These are phyloP conservation scores for Dalbergia cochinchinensis DNA, from an alignment of 306 rosid species.

Conservation along the genomic window DNA sequence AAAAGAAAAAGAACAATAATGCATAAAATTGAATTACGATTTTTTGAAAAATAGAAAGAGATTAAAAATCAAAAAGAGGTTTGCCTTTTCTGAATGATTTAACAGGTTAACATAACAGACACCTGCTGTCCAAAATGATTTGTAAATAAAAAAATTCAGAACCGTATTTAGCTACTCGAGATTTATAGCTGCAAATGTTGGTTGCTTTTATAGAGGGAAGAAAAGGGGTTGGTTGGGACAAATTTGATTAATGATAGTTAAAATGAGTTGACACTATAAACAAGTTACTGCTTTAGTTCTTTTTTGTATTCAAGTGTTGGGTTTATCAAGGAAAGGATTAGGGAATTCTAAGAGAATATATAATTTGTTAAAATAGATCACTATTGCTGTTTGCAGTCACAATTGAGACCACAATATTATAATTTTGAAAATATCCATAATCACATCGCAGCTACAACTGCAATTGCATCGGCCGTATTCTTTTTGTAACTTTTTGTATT, in stretches of 20 bases:
- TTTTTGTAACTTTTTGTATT: too few species aligned
- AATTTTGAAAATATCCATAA: too few species aligned
- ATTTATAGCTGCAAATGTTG: slow-evolving; percentile 41
- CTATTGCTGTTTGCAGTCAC: not conserved
- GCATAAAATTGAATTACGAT: not conserved
- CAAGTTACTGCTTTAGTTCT: slow-evolving; percentile 39
- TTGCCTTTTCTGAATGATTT: slow-evolving; percentile 40
- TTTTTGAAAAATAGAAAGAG: not conserved
- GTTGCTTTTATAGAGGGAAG: slow-evolving; percentile 37
- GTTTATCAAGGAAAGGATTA: slow-evolving; percentile 36
- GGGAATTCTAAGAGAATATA: slow-evolving; percentile 22
- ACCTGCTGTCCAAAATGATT: slow-evolving; percentile 34
- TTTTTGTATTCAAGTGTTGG: slow-evolving; percentile 41
- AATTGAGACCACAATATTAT: too few species aligned
- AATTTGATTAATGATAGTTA: slow-evolving; percentile 42
- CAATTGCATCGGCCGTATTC: too few species aligned
- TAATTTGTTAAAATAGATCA: not conserved
- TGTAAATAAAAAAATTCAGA: slow-evolving; percentile 38
- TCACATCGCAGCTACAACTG: too few species aligned
- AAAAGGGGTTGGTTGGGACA: slow-evolving; percentile 31
- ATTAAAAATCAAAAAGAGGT: not conserved
- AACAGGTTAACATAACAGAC: slow-evolving; percentile 17
- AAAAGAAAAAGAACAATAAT: not conserved
- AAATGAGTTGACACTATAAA: slow-evolving; percentile 50
- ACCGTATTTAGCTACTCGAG: slow-evolving; percentile 40